Base-by-base conservation (phyloP, 805 yeast genomes). In the Metschnikowia peoriensis region DNA sequence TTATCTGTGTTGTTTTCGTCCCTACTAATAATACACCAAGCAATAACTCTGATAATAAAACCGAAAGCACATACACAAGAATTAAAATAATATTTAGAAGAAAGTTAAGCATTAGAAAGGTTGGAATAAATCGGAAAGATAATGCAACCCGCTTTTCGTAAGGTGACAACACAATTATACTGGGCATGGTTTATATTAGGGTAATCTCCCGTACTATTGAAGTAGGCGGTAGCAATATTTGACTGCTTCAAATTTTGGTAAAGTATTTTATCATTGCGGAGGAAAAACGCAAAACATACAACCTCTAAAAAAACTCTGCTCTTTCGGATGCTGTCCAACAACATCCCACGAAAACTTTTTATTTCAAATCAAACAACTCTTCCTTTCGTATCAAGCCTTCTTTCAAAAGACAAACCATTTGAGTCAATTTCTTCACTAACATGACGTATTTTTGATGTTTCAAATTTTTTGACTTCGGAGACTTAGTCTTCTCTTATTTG, bases 71-170 rank as follows among this genome's bases (percentile, higher is more conserved):
- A 51, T 41, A 72, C 62, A 38, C 65, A 57, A 1, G 73, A 69
- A 12, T 76, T 69, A 52, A 79, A 61, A 53, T 74, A 78, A 53
- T 65, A 74, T 39, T 80, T 61, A n/a, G 80, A 77, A 7, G 76
- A 62, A 7, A 75, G 60, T 70, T 63, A 57, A 73, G 77, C 47
- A 78, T 60, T 10, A 79, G 22, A 59, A 27, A 58, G 49, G 27
- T 58, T 61, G 41, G 59, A 51, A 1, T 63, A 63, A 8, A 52
- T 49, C 40, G 53, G 61, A 4, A 61, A 60, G 9, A 59, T 28
- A 22, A 59, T 49, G 42, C 58, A 58, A 1, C 61, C 61, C 7
- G 56, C 49, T 9, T 60, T 58, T 57, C 60, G 56, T 15, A 58
- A 46, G 4, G 60, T 52, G 27, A 53, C 49, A 28, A 59, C 35